Evolutionary conservation across 1,284 basidiomycete genomes (phyloP), one percentile per base, ranked within the genome.

Genomic region (Phellinidium pouzarii): DNA sequence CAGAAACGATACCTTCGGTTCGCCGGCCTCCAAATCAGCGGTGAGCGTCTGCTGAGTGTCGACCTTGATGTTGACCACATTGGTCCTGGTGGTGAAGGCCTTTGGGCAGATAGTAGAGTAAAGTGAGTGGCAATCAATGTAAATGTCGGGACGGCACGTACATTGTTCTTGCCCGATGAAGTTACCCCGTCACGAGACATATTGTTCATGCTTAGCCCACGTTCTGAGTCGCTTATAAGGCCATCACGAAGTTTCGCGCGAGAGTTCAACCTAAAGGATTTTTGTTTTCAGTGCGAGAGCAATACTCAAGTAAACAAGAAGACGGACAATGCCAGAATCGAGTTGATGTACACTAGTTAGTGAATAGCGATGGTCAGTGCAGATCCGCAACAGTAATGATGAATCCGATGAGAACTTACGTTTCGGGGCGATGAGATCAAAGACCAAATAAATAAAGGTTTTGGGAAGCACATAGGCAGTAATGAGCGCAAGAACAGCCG

Each of bases 401-500:
- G 7, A 34, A 8, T 6, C 7, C 11, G 14, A 34, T 14, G 14
- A 34, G 31, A 7, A 34, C 49, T 22, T 20, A 51, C 49, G n/a
- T 31, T 51, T 51, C 19, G 49, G 26, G 8, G 29, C 9, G 20
- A 44, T 14, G 11, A 44, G 34, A 22, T 44, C 49, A 2, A 41
- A 22, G 14, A 51, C 6, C 3, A 22, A 7, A 22, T 51, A 44
- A 27, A 52, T 17, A 25, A 52, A 34, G 3, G 50, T 36, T 11
- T 38, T 0, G 4, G 43, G 42, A 7, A 36, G 25, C 7, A 37
- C 7, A 12, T 6, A 6, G 2, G 43, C 50, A 0, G 41, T 31
- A 22, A 52, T 38, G 17, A 54, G 14, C 1, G 52, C 41, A n/a
- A 44, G 22, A 19, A 54, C 19, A 5, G 47, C 29, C 22, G 26